A percentile compares a stretch with the other conserved stretches of the same genome.
Evolutionary conservation across 1,284 basidiomycete genomes (phyloP).

Genomic region (Sanghuangporus baumii): DNA sequence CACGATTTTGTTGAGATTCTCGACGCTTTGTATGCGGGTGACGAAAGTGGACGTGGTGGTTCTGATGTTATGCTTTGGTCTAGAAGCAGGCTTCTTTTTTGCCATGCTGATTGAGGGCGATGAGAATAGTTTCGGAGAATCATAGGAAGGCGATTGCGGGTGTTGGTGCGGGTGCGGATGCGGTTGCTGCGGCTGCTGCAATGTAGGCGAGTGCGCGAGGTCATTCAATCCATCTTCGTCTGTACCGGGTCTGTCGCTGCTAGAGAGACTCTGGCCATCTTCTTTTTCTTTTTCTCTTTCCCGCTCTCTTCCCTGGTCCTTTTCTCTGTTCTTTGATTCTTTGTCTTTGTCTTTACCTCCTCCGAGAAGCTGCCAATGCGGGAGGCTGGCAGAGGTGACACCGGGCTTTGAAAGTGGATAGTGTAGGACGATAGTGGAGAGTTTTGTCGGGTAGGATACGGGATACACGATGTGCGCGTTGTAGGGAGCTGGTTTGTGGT

Average conservation of each 20-base stretch:
- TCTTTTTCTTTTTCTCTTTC: constrained; percentile 32
- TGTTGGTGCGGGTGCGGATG: constrained; percentile 30
- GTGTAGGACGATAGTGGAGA: constrained; percentile 57
- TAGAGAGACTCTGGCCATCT: constrained; percentile 69
- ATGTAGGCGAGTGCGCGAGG: constrained; percentile 33
- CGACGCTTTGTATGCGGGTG: constrained; percentile 73
- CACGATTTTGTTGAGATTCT: constrained; percentile 70
- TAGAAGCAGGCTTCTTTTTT: constrained; percentile 59
- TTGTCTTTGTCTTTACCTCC: constrained; percentile 51
- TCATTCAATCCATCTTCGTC: constrained; percentile 42
- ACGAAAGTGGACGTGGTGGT: constrained; percentile 89
- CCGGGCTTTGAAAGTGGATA: constrained; percentile 54
- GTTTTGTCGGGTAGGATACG: constrained; percentile 51
- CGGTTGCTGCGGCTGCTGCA: constrained; percentile 30
- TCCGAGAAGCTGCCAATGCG: constrained; percentile 50
- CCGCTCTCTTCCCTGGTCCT: constrained; percentile 40
- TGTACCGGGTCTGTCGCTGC: constrained; percentile 55
- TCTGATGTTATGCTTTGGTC: constrained; percentile 84
- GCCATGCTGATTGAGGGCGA: constrained; percentile 31
- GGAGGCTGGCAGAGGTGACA: constrained; percentile 47
- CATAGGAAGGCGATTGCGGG: constrained; percentile 30
- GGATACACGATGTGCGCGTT: constrained; percentile 42
- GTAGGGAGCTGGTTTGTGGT: constrained; percentile 59
- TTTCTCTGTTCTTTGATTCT: constrained; percentile 53
- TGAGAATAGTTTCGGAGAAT: constrained; percentile 41